phyloP scores from a whole-genome alignment of 2,329 filamentous ascomycete species.

The Fusarium mundagurra region DNA sequence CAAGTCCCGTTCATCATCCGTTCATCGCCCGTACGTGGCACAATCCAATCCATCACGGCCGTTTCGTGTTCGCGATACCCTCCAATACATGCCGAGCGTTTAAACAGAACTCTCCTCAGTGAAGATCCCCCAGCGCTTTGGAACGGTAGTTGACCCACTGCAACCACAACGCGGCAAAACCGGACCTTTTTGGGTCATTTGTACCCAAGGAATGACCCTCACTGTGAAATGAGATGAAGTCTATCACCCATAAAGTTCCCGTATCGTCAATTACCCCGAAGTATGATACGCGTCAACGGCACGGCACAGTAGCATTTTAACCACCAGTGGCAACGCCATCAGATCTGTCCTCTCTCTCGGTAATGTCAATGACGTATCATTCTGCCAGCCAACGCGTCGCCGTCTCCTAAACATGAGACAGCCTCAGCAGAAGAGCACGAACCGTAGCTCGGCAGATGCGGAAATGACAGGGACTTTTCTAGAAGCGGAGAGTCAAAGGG shows the following conservation, averaged over 20 bases:
- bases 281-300: not conserved
- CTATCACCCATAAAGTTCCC: not conserved
- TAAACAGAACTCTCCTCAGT: not conserved
- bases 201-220: not conserved
- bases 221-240: not conserved
- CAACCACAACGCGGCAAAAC: not conserved
- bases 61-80: not conserved
- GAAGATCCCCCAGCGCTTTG: not conserved
- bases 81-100: not conserved
- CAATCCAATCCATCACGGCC: not conserved
- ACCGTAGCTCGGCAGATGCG: not conserved
- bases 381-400: not conserved
- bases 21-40: not conserved
- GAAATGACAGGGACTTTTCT: slow-evolving; percentile 18
- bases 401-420: not conserved
- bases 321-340: not conserved
- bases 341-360: not conserved
- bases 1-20: not conserved
- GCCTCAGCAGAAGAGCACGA: not conserved
- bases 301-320: not conserved
- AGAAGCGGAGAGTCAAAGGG: not conserved
- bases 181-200: not conserved
- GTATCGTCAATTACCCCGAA: not conserved
- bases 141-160: not conserved
- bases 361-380: not conserved